Conservation (phyloP, 495 filamentous ascomycete species). For the Neurospora sp. region DNA sequence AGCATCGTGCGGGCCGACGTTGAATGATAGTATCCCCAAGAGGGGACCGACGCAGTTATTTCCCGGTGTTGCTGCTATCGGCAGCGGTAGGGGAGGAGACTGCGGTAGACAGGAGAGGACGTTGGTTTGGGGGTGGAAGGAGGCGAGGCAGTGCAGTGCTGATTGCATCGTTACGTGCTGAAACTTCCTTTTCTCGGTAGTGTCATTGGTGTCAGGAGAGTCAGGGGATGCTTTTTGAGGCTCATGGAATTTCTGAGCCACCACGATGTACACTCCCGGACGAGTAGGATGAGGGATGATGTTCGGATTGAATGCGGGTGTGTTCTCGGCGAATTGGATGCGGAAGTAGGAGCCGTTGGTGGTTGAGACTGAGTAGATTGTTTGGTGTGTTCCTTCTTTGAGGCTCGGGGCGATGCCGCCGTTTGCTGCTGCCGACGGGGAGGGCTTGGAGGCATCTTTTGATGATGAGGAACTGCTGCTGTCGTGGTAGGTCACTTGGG, state of each 20-base stretch:
- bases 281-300: conserved; percentile 40
- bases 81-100: conserved; percentile 23
- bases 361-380: conserved; percentile 35
- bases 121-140: conserved; percentile 6
- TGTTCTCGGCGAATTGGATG: conserved; percentile 28
- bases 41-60: conserved; percentile 31
- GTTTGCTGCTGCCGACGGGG: not conserved
- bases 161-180: not conserved
- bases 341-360: conserved; percentile 29
- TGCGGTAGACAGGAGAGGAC: not conserved
- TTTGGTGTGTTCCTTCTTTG: conserved; percentile 13
- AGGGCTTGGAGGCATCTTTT: not conserved
- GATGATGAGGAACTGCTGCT: not conserved
- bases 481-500: not conserved
- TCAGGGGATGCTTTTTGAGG: not conserved
- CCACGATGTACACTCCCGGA: conserved; percentile 36
- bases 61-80: conserved; percentile 30
- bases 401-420: not conserved
- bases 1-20: conserved; percentile 41
- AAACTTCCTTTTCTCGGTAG: not conserved
- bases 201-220: not conserved
- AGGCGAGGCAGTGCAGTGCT: conserved; percentile 38
- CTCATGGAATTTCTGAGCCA: conserved; percentile 24
- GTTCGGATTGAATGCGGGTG: conserved; percentile 38
- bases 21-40: conserved; percentile 23